These are phyloP conservation scores for Naematelia encephala DNA, from an alignment of 768 basidiomycete genomes.

Conservation along the genomic window DNA sequence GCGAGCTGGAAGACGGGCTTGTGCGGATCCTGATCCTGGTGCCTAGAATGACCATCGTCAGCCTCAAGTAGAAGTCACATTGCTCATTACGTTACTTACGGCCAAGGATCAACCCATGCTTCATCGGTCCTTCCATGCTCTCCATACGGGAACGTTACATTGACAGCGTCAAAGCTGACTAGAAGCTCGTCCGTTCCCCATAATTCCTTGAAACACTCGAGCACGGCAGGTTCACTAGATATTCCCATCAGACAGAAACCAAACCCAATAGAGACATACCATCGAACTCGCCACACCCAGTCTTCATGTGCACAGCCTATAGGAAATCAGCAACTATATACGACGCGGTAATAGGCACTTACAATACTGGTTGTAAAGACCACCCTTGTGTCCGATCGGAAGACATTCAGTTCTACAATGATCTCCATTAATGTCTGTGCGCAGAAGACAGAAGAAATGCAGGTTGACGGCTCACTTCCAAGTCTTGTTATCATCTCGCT, in stretches of 20 bases:
- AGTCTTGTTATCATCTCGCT: conserved; percentile 34
- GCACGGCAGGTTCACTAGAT: conserved; percentile 34
- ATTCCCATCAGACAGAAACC: too few species aligned
- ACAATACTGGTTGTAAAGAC: conserved; percentile 35
- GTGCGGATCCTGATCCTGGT: conserved; percentile 37
- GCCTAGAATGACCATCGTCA: conserved; percentile 6
- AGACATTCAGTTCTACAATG: not conserved
- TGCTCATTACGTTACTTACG: conserved; percentile 2
- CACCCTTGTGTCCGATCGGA: conserved; percentile 13
- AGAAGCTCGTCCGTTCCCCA: conserved; percentile 43
- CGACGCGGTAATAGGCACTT: not conserved
- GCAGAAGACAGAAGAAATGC: too few species aligned
- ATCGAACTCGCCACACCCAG: conserved; percentile 15
- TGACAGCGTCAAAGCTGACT: conserved; percentile 34
- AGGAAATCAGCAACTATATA: conserved; percentile 13
- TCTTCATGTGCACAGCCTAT: conserved; percentile 20
- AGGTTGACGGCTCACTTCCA: conserved; percentile 10
- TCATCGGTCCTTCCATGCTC: conserved; percentile 25
- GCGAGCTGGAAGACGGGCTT: conserved; percentile 23
- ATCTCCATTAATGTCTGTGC: conserved; percentile 15
- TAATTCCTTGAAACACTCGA: conserved; percentile 34
- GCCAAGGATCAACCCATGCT: conserved; percentile 12
- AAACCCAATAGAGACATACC: not conserved
- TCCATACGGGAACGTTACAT: conserved; percentile 25
- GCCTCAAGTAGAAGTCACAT: not conserved